Evolutionary conservation across 2,329 filamentous ascomycete species (phyloP), one percentile per base, ranked within the genome.

Genomic region (Cadophora luteo-olivacea): DNA sequence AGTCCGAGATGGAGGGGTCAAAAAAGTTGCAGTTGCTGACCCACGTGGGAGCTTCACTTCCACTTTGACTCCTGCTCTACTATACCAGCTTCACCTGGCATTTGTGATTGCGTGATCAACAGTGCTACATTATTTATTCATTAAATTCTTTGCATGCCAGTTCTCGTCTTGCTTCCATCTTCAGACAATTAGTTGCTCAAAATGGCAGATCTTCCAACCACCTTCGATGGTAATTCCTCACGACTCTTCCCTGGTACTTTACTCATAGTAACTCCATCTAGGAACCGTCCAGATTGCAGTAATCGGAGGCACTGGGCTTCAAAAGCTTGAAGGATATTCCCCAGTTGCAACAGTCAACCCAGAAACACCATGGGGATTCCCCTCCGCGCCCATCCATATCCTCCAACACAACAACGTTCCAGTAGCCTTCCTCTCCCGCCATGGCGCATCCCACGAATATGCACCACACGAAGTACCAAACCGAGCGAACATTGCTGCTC

Each of bases 401-500:
- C 90, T 97, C 77, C 90, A 94, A 80, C 95, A 97, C 85, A 86
- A 89, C 72, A 91, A 91, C 74, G 88, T 90, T 54, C 88, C 92
- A 71, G 88, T 99, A 72, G 96, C 96, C 66, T 99, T 99, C 85
- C 88, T 99, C 74, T 93, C 94, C 71, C 93, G 96, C 55, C 96
- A 99, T 82, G 96, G 96, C 73, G 79, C 89, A 14, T 86, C 96
- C 86, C 96, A 99, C 84, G 88, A 97, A 81, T 86, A 92, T 74
- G 93, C 94, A 6, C 96, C 96, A 0, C 94, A 97, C 78, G 96
- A 99, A 82, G 92, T 99, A n/a, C 94, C 94, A 69, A 88, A 90
- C 73, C 93, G 93, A 72, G 96, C 96, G 81, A 99, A 98, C 84
- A 97, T 99, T 77, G 95, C 96, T n/a, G 96, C 96, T n/a, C 86